Conservation (phyloP, 2,329 filamentous ascomycete species). For the Diplodia mutila region DNA sequence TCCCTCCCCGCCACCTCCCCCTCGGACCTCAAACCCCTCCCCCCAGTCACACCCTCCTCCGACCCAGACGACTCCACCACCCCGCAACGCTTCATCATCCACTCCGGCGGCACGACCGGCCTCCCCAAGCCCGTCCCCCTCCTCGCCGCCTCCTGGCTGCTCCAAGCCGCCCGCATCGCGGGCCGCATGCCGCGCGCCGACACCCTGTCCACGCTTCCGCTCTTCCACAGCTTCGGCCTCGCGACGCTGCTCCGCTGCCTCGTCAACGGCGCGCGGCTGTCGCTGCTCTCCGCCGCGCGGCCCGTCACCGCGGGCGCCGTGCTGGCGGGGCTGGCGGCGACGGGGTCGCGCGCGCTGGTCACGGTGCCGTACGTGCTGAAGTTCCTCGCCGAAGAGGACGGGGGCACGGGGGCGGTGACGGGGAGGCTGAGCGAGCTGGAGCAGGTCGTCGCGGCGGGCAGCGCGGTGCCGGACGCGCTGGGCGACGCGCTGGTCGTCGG, state of each 20-base stretch:
- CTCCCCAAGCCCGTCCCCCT: slow-evolving; percentile 54
- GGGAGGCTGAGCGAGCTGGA: slow-evolving; percentile 39
- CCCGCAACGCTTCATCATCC: slow-evolving; percentile 30
- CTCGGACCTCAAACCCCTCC: background rate
- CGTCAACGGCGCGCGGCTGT: background rate
- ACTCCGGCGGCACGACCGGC: slow-evolving; percentile 62
- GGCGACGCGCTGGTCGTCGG: slow-evolving; percentile 52
- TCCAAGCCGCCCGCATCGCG: slow-evolving; percentile 17
- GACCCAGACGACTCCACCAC: background rate
- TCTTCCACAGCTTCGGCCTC: slow-evolving; percentile 24
- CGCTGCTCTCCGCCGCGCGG: slow-evolving; percentile 7
- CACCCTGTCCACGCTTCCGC: slow-evolving; percentile 10
- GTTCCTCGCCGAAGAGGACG: slow-evolving; percentile 61
- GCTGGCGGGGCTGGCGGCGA: background rate
- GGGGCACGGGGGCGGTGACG: slow-evolving; percentile 56
- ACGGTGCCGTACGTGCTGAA: slow-evolving; percentile 69
- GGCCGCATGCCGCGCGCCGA: slow-evolving; percentile 10
- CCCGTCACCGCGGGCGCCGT: slow-evolving; percentile 14
- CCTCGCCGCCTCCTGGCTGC: background rate
- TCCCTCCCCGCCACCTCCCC: background rate
- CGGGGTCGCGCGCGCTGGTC: slow-evolving; percentile 51
- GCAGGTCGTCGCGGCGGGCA: slow-evolving; percentile 62
- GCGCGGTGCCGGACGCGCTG: slow-evolving; percentile 62
- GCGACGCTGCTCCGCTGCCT: slow-evolving; percentile 9
- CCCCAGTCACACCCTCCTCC: background rate